Evolutionary conservation across 139 green algal genomes (phyloP).

Genomic region (Astrephomene gubernaculifera): DNA sequence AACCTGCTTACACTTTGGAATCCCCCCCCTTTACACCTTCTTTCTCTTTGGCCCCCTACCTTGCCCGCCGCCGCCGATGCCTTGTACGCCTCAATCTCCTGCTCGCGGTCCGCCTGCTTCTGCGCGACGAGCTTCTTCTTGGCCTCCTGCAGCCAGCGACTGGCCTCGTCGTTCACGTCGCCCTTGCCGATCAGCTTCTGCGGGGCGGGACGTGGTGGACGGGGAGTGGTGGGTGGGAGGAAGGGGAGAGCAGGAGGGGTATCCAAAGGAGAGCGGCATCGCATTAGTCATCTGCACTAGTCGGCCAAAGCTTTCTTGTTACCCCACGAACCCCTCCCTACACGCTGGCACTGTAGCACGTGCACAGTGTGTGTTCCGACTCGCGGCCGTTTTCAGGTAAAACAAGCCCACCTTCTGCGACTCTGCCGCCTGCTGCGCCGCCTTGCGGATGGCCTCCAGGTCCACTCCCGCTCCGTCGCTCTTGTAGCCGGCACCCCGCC

Average conservation of each 20-base stretch:
- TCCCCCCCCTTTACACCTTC: neutral
- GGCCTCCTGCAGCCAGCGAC: constrained; percentile 47
- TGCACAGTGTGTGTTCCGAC: too few relatives aligned
- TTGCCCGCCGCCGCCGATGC: constrained; percentile 29
- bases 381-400: too few relatives aligned
- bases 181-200: constrained; percentile 41
- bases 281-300: too few relatives aligned
- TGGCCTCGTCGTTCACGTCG: constrained; percentile 27
- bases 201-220: neutral
- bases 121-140: constrained; percentile 56
- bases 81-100: constrained; percentile 50
- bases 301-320: too few relatives aligned
- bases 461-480: constrained; percentile 19
- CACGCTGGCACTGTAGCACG: too few relatives aligned
- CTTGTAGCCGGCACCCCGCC: constrained; percentile 36
- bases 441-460: constrained; percentile 42
- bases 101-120: constrained; percentile 55
- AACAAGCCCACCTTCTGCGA: constrained; percentile 50
- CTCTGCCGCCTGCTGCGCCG: constrained; percentile 44
- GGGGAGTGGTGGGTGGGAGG: neutral
- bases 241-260: neutral
- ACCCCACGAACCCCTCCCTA: too few relatives aligned
- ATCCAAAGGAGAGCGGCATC: too few relatives aligned
- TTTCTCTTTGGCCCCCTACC: neutral
- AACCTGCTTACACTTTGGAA: too few relatives aligned